phyloP scores from a whole-genome alignment of 345 rosid species.

The Acer yangbiense region DNA sequence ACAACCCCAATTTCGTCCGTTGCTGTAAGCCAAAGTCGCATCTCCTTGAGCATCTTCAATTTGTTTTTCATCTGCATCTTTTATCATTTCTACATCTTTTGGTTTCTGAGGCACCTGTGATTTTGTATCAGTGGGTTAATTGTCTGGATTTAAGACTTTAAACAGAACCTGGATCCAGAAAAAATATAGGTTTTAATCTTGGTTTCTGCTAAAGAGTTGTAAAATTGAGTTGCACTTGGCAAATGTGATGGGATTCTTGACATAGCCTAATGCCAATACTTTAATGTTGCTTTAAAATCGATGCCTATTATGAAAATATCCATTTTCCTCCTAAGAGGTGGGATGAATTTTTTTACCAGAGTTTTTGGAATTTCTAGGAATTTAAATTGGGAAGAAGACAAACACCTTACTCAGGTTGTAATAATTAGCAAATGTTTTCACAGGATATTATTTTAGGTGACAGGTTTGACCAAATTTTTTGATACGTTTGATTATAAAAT shows the following conservation, averaged over 20 bases:
- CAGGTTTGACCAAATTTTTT: slow-evolving; percentile 2
- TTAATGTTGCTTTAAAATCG: not conserved
- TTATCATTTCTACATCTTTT: not conserved
- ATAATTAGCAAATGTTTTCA: slow-evolving; percentile 3
- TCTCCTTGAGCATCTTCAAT: slow-evolving; percentile 31
- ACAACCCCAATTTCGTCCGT: slow-evolving; percentile 87
- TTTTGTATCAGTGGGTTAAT: not conserved
- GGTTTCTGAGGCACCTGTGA: not conserved
- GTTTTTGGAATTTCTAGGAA: not conserved
- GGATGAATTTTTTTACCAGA: not conserved
- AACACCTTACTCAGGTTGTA: not conserved
- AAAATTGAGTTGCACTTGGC: not conserved
- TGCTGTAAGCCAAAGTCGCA: slow-evolving; percentile 66
- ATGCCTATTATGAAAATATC: not conserved
- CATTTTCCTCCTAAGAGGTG: not conserved
- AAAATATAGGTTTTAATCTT: not conserved
- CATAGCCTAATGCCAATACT: not conserved
- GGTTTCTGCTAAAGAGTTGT: slow-evolving; percentile 5
- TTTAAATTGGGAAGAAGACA: not conserved
- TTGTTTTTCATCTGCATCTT: slow-evolving; percentile 16
- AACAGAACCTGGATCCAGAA: not conserved
- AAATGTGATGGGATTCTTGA: slow-evolving; percentile 1
- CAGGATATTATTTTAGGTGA: not conserved
- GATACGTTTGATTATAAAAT: not conserved
- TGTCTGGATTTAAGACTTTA: not conserved